Percentiles rank a stretch among this genome's conserved stretches.
Conservation (phyloP, 768 basidiomycete species). For the Leucocoprinus leucothites region DNA sequence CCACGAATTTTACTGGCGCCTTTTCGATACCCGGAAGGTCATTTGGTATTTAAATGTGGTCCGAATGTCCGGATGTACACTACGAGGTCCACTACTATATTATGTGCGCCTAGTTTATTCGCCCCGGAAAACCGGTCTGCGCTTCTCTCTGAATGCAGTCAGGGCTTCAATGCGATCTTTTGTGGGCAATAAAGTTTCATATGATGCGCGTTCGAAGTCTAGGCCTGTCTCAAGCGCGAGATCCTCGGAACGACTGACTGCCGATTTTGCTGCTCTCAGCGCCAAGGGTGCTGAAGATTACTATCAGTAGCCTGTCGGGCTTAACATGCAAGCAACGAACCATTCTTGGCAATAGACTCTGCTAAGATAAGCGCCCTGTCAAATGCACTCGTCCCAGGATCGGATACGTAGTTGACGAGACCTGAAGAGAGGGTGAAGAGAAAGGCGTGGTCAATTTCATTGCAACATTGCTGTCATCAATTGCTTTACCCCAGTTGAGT, state of each 20-base stretch:
- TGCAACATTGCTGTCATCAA: background rate
- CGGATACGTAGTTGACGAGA: conserved; percentile 78
- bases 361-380: conserved; percentile 74
- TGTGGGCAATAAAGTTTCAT: conserved; percentile 72
- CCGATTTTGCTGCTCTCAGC: conserved; percentile 83
- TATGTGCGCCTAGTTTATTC: conserved; percentile 45
- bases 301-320: background rate
- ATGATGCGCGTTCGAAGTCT: conserved; percentile 87
- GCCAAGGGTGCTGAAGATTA: conserved; percentile 70
- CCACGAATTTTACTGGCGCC: conserved; percentile 48
- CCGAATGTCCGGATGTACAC: conserved; percentile 11
- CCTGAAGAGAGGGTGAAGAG: conserved; percentile 41
- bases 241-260: conserved; percentile 78
- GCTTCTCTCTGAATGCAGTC: conserved; percentile 82
- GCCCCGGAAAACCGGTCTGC: conserved; percentile 75
- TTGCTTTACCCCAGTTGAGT: conserved; percentile 60
- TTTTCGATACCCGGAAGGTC: conserved; percentile 42
- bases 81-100: conserved; percentile 20
- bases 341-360: conserved; percentile 61
- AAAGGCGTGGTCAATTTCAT: background rate
- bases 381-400: conserved; percentile 54
- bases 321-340: conserved; percentile 30
- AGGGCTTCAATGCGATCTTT: conserved; percentile 83
- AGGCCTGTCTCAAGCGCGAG: conserved; percentile 81
- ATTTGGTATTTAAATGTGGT: conserved; percentile 29